These are phyloP conservation scores for Gracilariopsis chorda DNA, from an alignment of 23 red algal genomes.

Conservation along the genomic window DNA sequence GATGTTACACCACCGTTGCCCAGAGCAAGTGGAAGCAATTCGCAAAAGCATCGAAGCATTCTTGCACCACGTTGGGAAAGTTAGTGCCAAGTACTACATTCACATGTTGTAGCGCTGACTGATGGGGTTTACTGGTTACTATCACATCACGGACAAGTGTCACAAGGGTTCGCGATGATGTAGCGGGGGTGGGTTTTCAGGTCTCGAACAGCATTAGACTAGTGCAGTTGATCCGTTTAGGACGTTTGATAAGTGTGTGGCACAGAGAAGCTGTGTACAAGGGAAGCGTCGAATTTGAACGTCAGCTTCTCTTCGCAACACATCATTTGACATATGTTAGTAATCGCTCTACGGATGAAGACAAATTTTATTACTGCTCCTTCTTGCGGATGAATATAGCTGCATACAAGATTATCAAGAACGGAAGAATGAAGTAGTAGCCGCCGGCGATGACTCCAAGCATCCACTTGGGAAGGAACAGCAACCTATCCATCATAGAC, in stretches of 20 bases:
- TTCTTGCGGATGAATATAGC: conserved; percentile 85
- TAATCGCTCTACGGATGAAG: too few species aligned
- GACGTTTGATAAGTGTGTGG: too few species aligned
- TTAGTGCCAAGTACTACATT: not conserved
- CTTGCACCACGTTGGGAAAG: conserved; percentile 40
- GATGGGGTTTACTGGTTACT: too few species aligned
- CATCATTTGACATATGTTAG: too few species aligned
- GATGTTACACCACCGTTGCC: not conserved
- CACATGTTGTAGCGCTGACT: conserved; percentile 25
- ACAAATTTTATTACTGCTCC: not conserved
- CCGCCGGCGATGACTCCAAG: conserved; percentile 83
- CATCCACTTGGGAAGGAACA: conserved; percentile 84
- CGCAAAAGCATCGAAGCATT: conserved; percentile 12
- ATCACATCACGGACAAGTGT: too few species aligned
- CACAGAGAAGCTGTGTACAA: too few species aligned
- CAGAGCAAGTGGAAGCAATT: conserved; percentile 3
- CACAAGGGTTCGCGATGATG: too few species aligned
- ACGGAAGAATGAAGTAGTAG: conserved; percentile 97
- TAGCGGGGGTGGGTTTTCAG: too few species aligned
- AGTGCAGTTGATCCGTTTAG: too few species aligned
- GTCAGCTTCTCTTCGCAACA: too few species aligned
- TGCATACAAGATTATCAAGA: conserved; percentile 91
- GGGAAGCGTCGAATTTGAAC: too few species aligned
- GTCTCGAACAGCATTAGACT: too few species aligned
- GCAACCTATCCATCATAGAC: conserved; percentile 55